Evolutionary conservation across 768 basidiomycete genomes (phyloP).

Genomic region (Xerocomellus intermedius): DNA sequence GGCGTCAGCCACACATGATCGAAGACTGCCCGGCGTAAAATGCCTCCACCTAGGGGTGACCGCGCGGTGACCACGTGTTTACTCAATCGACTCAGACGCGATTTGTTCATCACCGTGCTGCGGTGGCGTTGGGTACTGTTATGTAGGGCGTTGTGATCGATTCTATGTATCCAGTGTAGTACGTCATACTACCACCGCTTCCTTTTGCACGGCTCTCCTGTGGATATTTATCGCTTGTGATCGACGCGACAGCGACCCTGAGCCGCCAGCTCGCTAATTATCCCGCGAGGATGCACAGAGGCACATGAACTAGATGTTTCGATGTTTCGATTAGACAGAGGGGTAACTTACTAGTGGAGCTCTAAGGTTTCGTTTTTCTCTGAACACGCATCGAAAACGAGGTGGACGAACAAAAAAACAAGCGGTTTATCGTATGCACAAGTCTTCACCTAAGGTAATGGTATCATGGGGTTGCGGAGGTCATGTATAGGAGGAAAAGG

Average conservation of each 20-base stretch:
- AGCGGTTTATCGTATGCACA: slow-evolving; percentile 18
- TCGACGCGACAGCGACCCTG: too few species aligned
- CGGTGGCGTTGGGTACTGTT: too few species aligned
- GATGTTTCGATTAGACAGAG: background rate
- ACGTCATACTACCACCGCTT: too few species aligned
- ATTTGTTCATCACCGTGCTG: too few species aligned
- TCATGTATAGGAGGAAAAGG: background rate
- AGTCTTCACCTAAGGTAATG: slow-evolving; percentile 10
- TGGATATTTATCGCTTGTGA: too few species aligned
- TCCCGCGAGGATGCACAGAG: too few species aligned
- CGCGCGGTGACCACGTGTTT: too few species aligned
- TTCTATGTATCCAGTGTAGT: too few species aligned
- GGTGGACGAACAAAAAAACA: slow-evolving; percentile 4
- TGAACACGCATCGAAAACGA: background rate
- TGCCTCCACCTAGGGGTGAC: background rate
- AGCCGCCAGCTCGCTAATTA: too few species aligned
- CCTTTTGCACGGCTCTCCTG: too few species aligned
- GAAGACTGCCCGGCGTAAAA: background rate
- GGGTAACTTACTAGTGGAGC: slow-evolving; percentile 1
- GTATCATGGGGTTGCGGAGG: slow-evolving; percentile 10
- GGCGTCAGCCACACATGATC: background rate
- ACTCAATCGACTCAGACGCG: too few species aligned
- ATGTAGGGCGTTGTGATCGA: too few species aligned
- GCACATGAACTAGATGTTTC: background rate
- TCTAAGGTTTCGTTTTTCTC: background rate